Base-by-base conservation (phyloP, 352 stramenopile species). In the Phytophthora quininea region DNA sequence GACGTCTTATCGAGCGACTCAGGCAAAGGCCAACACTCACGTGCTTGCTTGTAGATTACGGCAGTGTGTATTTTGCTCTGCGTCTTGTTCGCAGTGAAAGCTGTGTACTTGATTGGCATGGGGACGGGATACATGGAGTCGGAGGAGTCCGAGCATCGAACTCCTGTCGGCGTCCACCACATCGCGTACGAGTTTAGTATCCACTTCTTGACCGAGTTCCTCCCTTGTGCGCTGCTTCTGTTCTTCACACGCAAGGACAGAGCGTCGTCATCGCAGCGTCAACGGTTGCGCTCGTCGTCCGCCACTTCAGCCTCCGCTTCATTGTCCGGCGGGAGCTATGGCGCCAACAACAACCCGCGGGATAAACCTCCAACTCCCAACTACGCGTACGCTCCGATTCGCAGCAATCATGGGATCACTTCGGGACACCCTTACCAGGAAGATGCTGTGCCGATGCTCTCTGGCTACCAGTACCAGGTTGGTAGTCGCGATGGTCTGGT, bases 121-220 rank as follows among this genome's bases (percentile, higher is more conserved):
- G 82, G 84, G 59, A 84, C 72, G 2, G 82, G 82, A 4, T 70
- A 81, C 38, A 73, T 92, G 60, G 69, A 79, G 35, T 91, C 86
- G 9, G 76, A 89, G 15, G 78, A 92, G 61, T 71, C 79, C n/a
- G 68, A 84, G 67, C 86, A 86, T 50, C 80, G 76, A 42, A 86
- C 71, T 0, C 86, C 84, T 7, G 71, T 90, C 24, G 84, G 82
- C 56, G 71, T 91, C 12, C 77, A 87, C 58, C 80, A 90, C 64
- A 85, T 92, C 49, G 79, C 74, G 30, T 92, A 86, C 56, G 84
- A 94, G 61, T 91, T 94, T 35, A 62, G 65, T 29, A 79, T 92
- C 51, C 82, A 92, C 64, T 86, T 92, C 45, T 78, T 58, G 35
- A 92, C 84, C 14, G 86, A 94, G 66, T 92, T 94, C 58, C 54